Conservation (phyloP, 257 asterid species). For the Fraxinus anomala region DNA sequence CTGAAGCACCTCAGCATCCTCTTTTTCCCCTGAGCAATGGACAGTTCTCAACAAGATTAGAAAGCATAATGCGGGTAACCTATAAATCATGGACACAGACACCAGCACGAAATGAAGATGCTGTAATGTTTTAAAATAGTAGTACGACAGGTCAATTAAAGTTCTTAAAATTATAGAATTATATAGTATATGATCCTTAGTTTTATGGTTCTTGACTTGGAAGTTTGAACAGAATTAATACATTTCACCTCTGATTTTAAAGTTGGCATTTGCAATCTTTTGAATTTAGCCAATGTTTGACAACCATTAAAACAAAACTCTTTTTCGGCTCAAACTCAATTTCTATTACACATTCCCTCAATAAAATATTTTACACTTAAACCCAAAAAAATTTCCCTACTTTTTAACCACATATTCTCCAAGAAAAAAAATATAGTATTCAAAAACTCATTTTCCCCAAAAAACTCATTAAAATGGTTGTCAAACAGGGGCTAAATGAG, state of each 20-base stretch:
- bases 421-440: too few species aligned
- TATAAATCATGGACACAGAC: neutral
- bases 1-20: conserved; percentile 31
- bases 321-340: too few species aligned
- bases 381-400: too few species aligned
- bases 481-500: neutral
- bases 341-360: too few species aligned
- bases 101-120: neutral
- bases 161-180: neutral
- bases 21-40: conserved; percentile 38
- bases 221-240: neutral
- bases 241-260: neutral
- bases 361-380: too few species aligned
- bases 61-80: conserved; percentile 1
- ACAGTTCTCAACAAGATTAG: conserved; percentile 24
- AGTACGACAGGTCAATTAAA: neutral
- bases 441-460: too few species aligned
- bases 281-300: too few species aligned
- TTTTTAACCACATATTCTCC: too few species aligned
- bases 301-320: too few species aligned
- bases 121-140: neutral
- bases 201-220: neutral
- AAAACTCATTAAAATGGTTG: too few species aligned
- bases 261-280: neutral
- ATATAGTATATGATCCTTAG: too few species aligned